These are phyloP conservation scores for Akanthomyces uredinophilus DNA, from an alignment of 2,329 filamentous ascomycete species.

Conservation along the genomic window DNA sequence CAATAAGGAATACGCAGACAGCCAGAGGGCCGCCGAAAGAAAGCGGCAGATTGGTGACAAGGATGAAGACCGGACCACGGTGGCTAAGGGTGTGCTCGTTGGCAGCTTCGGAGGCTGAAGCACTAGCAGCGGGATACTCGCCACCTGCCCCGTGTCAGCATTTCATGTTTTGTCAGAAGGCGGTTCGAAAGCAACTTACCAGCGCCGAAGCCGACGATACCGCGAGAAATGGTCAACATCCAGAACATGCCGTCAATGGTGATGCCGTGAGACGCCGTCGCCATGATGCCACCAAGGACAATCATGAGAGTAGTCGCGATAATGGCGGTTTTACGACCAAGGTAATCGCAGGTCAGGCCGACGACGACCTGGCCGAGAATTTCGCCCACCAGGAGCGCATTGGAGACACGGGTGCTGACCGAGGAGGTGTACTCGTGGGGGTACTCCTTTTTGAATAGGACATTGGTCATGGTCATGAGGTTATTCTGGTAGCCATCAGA, in stretches of 20 bases:
- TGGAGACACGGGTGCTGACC: constrained; percentile 37
- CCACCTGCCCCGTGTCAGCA: constrained; percentile 20
- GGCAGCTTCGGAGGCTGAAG: constrained; percentile 41
- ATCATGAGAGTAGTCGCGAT: constrained; percentile 42
- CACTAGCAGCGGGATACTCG: constrained; percentile 44
- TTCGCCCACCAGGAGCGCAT: constrained; percentile 36
- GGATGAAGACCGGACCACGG: constrained; percentile 38
- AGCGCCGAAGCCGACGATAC: constrained; percentile 44
- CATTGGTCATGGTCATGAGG: constrained; percentile 31
- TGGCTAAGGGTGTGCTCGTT: constrained; percentile 38
- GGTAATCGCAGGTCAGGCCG: constrained; percentile 42
- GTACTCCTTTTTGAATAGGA: constrained; percentile 29
- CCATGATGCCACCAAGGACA: constrained; percentile 41
- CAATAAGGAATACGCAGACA: constrained; percentile 42
- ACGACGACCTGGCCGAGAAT: constrained; percentile 38
- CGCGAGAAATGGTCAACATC: constrained; percentile 46
- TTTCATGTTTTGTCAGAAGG: background rate
- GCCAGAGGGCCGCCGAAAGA: constrained; percentile 31
- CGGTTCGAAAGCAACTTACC: constrained; percentile 7
- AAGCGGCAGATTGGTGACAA: constrained; percentile 38
- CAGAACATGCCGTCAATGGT: constrained; percentile 47
- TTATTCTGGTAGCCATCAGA: constrained; percentile 35
- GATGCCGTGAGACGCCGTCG: constrained; percentile 39
- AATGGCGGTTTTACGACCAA: constrained; percentile 44
- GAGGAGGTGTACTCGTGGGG: constrained; percentile 30